A percentile compares a stretch with the other conserved stretches of the same genome.
These are phyloP conservation scores for Penicillium sp. DNA, from an alignment of 2,329 filamentous ascomycete genomes.

Conservation along the genomic window DNA sequence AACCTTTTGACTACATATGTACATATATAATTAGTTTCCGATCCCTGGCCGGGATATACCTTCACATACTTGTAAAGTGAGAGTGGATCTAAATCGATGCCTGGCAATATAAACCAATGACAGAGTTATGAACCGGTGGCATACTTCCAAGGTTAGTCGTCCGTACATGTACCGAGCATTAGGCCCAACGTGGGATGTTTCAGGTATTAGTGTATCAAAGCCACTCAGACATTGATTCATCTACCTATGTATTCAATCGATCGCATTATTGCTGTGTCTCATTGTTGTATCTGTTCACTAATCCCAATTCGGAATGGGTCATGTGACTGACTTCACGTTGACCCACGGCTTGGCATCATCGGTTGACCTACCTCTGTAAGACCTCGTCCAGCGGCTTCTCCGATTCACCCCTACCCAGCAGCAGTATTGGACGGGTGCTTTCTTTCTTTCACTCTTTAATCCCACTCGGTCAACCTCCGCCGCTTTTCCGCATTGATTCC, in stretches of 20 bases:
- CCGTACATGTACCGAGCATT: not conserved
- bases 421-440: constrained; percentile 29
- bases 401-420: constrained; percentile 24
- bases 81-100: too few species aligned
- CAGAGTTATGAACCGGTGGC: too few species aligned
- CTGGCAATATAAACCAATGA: too few species aligned
- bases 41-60: too few species aligned
- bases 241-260: not conserved
- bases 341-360: constrained; percentile 42
- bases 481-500: constrained; percentile 25
- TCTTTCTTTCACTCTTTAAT: constrained; percentile 22
- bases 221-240: not conserved
- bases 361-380: constrained; percentile 34
- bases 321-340: constrained; percentile 33
- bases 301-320: constrained; percentile 19
- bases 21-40: too few species aligned
- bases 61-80: too few species aligned
- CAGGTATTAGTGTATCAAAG: not conserved
- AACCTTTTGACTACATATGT: too few species aligned
- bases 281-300: not conserved
- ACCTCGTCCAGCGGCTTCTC: constrained; percentile 25
- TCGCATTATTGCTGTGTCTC: not conserved
- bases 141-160: too few species aligned
- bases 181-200: too few species aligned
- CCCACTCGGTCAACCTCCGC: constrained; percentile 20